These are phyloP conservation scores for Penicillium tannophilum DNA, from an alignment of 495 filamentous ascomycete genomes.

Conservation along the genomic window DNA sequence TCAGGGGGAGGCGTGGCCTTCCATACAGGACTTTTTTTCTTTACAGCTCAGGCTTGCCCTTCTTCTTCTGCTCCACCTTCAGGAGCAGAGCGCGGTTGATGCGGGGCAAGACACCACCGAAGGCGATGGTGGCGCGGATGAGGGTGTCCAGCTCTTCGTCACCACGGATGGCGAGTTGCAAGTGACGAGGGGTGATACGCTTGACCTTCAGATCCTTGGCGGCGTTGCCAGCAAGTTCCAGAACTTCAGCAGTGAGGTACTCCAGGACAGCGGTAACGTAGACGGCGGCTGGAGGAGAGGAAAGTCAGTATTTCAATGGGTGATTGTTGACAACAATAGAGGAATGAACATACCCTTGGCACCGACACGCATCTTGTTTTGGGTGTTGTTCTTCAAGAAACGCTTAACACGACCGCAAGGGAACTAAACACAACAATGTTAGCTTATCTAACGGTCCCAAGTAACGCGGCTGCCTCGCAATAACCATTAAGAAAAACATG, in stretches of 20 bases:
- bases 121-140: slow-evolving; percentile 96
- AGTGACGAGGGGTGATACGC: slow-evolving; percentile 97
- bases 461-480: not conserved
- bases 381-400: slow-evolving; percentile 98
- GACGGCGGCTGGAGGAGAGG: slow-evolving; percentile 68
- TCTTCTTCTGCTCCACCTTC: slow-evolving; percentile 99
- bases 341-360: slow-evolving; percentile 69
- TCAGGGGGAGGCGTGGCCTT: slow-evolving; percentile 9
- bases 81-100: slow-evolving; percentile 97
- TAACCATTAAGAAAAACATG: slow-evolving; percentile 10
- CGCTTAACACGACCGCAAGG: slow-evolving; percentile 99
- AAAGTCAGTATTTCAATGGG: slow-evolving; percentile 7
- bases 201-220: slow-evolving; percentile 99
- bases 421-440: slow-evolving; percentile 62
- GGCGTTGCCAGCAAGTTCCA: slow-evolving; percentile 96
- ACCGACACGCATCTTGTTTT: slow-evolving; percentile 99
- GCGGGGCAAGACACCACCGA: slow-evolving; percentile 95
- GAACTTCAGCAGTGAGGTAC: slow-evolving; percentile 97
- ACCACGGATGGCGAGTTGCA: slow-evolving; percentile 97
- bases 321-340: not conserved
- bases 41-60: slow-evolving; percentile 65
- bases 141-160: slow-evolving; percentile 98
- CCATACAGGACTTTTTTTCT: slow-evolving; percentile 14
- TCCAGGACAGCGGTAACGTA: slow-evolving; percentile 98
- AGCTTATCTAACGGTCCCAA: slow-evolving; percentile 10